These are phyloP conservation scores for Cryptococcus sp. DNA, from an alignment of 1,284 basidiomycete genomes.

Conservation along the genomic window DNA sequence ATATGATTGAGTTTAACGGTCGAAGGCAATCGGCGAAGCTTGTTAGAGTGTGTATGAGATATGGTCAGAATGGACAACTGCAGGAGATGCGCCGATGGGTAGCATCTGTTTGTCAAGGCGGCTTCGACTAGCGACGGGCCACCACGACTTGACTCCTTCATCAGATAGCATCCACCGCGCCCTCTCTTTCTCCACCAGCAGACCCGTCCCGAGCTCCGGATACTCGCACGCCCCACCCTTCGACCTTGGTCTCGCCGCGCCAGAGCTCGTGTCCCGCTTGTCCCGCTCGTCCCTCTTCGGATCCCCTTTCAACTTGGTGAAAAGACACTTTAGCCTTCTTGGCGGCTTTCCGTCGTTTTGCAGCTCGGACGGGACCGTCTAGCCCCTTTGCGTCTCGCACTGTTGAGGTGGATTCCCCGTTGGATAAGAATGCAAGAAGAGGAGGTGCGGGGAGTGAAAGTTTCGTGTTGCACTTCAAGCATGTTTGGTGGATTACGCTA, in stretches of 20 bases:
- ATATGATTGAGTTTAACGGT: no score
- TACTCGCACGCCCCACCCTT: constrained; percentile 22
- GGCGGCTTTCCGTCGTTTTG: constrained; percentile 15
- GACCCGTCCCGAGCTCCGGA: no score
- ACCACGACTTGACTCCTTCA: not conserved
- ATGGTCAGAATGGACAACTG: no score
- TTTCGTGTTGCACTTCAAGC: constrained; percentile 27
- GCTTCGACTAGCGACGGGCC: no score
- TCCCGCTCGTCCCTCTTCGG: not conserved
- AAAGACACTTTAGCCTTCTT: constrained; percentile 20
- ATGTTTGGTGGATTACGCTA: constrained; percentile 30
- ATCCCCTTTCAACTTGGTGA: constrained; percentile 29
- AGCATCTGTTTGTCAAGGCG: no score
- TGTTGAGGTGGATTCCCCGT: not conserved
- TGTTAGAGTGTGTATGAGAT: no score
- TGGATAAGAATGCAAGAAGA: not conserved
- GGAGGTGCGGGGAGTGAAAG: constrained; percentile 26
- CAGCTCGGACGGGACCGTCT: constrained; percentile 34
- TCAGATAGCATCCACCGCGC: not conserved
- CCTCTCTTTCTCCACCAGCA: not conserved
- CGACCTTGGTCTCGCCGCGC: constrained; percentile 20
- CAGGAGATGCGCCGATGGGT: no score
- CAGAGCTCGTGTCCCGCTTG: constrained; percentile 25
- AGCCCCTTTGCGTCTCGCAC: constrained; percentile 3
- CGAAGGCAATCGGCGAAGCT: no score